Evolutionary conservation across 305 asterid genomes (phyloP), one percentile per base, ranked within the genome.

Genomic region (Stenogyne calaminthoides): DNA sequence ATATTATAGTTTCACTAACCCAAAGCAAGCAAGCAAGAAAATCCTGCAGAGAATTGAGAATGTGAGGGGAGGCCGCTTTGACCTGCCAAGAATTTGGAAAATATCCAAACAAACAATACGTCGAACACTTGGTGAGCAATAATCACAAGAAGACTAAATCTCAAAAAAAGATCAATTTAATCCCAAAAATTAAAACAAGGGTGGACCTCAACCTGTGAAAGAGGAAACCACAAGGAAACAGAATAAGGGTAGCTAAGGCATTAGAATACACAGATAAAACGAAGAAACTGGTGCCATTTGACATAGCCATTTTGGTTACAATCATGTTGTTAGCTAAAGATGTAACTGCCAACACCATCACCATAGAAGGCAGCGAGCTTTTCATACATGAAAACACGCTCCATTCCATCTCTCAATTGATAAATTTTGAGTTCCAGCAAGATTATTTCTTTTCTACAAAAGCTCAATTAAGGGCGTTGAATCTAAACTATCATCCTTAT

Each of bases 301-400:
- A 80, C 84, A 83, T 87, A 34, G 92, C 95, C 54, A 77, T 67
- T 74, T 88, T 85, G 79, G 85, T 82, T 1, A 85, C 16, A 40
- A 84, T 82, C 86, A 80, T 81, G 75, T 80, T 78, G 8, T 18
- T 15, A 36, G 88, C 83, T 64, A 84, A 61, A 40, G 81, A 76
- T 18, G 86, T 82, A 15, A 84, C 81, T 4, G 84, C 88, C 51
- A 76, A 34, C 64, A 82, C 68, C 88, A 84, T 84, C 61, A 75
- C 88, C 62, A 81, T 4, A 14, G 80, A 76, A 0, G 84, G 83
- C 64, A 84, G 14, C 34, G 76, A 68, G 68, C 63, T 73, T 32
- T 75, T 74, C 75, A 76, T 69, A 74, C 78, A 49, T 74, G 59
- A 49, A 61, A 25, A 44, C 67, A 52, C 25, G 47, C 0, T 49